Evolutionary conservation across 371 early-diverging fungal species (phyloP).

Genomic region (Mucor circinelloides): DNA sequence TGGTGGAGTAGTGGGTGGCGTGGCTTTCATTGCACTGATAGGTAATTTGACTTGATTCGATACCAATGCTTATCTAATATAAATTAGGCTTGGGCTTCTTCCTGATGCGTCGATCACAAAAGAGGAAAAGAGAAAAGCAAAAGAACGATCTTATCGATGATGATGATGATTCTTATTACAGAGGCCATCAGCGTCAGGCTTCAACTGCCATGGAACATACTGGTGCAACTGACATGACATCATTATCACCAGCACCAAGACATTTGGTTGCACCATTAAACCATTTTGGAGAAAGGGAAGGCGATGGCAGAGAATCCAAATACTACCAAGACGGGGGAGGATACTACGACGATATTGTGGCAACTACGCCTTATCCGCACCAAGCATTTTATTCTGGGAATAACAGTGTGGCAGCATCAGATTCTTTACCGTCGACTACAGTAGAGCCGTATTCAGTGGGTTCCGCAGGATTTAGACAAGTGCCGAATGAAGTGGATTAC

Average conservation of each 20-base stretch:
- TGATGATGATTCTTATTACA: conserved; percentile 6
- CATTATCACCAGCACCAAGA: conserved; percentile 12
- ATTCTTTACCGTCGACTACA: conserved; percentile 15
- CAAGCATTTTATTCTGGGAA: conserved; percentile 9
- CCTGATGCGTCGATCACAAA: conserved; percentile 10
- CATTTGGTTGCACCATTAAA: conserved; percentile 15
- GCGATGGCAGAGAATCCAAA: conserved; percentile 10
- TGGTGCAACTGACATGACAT: conserved; percentile 7
- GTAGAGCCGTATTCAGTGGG: not conserved
- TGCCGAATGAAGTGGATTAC: conserved; percentile 18
- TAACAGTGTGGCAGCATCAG: conserved; percentile 10
- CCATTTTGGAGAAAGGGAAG: not conserved
- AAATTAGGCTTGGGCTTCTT: conserved; percentile 8
- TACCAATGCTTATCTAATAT: not conserved
- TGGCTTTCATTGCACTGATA: conserved; percentile 17
- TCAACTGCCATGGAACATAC: not conserved
- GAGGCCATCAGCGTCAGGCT: not conserved
- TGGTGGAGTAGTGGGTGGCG: conserved; percentile 18
- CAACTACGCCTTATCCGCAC: not conserved
- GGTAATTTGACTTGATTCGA: not conserved
- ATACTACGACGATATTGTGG: conserved; percentile 42
- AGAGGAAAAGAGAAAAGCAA: conserved; percentile 2
- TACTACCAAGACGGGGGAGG: not conserved
- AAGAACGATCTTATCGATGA: not conserved
- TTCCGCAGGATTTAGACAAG: conserved; percentile 5